These are phyloP conservation scores for Fusarium sp. DNA, from an alignment of 2,329 filamentous ascomycete genomes.

Conservation along the genomic window DNA sequence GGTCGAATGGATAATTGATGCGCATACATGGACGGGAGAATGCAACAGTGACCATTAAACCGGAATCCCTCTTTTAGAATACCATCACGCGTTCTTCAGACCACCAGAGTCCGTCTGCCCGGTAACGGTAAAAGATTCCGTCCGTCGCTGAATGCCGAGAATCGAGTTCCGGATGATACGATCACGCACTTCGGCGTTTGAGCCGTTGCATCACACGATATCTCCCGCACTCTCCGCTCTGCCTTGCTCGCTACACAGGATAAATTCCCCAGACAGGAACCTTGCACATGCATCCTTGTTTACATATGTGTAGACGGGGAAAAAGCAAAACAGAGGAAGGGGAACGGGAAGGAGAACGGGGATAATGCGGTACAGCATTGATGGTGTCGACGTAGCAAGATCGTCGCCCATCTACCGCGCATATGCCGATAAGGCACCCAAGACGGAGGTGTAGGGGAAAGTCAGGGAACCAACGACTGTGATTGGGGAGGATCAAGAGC, in stretches of 20 bases:
- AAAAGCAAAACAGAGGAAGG: slow-evolving; percentile 24
- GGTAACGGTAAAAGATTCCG: slow-evolving; percentile 4
- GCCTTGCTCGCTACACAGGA: slow-evolving; percentile 2
- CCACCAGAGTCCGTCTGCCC: slow-evolving; percentile 11
- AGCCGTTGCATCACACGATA: slow-evolving; percentile 44
- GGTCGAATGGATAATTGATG: background rate
- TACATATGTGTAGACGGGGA: slow-evolving; percentile 4
- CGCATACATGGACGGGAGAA: slow-evolving; percentile 8
- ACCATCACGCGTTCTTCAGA: slow-evolving; percentile 42
- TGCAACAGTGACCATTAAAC: slow-evolving; percentile 17
- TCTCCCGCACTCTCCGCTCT: slow-evolving; percentile 7
- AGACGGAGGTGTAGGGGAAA: slow-evolving; percentile 21
- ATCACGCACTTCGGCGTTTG: slow-evolving; percentile 22
- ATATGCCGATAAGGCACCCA: slow-evolving; percentile 50
- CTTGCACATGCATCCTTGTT: slow-evolving; percentile 11
- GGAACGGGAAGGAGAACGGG: slow-evolving; percentile 13
- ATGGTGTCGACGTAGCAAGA: slow-evolving; percentile 47
- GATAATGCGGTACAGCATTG: slow-evolving; percentile 7
- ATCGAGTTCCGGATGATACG: slow-evolving; percentile 40
- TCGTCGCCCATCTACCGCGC: slow-evolving; percentile 50
- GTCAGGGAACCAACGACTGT: slow-evolving; percentile 30
- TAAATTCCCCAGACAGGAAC: slow-evolving; percentile 32
- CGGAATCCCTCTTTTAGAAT: slow-evolving; percentile 13
- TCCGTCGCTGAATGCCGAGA: slow-evolving; percentile 42
- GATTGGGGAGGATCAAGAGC: slow-evolving; percentile 42